Base-by-base conservation (phyloP, 129 eudicot species). In the Lactuca saligna region DNA sequence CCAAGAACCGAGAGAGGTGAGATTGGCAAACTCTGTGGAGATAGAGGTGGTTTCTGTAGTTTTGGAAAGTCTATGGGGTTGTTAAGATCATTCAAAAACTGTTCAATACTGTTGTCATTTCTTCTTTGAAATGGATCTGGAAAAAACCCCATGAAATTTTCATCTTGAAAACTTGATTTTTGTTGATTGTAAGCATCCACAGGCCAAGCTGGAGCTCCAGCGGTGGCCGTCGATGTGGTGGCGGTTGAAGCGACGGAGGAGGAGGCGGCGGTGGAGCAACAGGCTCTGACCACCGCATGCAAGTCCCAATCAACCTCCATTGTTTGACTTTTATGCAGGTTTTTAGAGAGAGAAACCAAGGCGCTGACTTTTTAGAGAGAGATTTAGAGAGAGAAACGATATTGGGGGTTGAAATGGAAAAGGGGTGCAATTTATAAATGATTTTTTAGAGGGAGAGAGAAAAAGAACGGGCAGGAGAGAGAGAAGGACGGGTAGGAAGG, bases 281-380 rank as follows among this genome's bases (percentile, higher is more conserved):
- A 85, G 80, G 94, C 82, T 82, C 98, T 80, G 81, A 91, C 98
- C 78, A 91, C 98, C 74, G 98, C 98, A 33, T 84, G 93, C 65
- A 90, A 65, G 79, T 86, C 95, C 94, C 98, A 90, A 81, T 92
- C 96, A 63, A 87, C 86, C 31, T 77, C 95, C 89, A 79, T 82
- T 15, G 75, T 69, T 76, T 76, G 75, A 76, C 75, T 68, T 68
- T 49, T 17, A 3, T 54, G 17, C 31, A 15, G n/a, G 49, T 31
- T 62, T 69, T 62, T 74, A 69, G 75, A 53, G 75, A 76, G 75
- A 76, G 80, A 80, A 87, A 79, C 60, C 74, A 73, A 82, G 83
- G 98, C 95, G 98, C 96, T 93, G 98, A 89, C 98, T 89, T 89
- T 86, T 77, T 84, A 74, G 61, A 66, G 75, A 67, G 82, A 73